phyloP scores from a whole-genome alignment of 306 rosid genomes.

The Prunus kanzakura region DNA sequence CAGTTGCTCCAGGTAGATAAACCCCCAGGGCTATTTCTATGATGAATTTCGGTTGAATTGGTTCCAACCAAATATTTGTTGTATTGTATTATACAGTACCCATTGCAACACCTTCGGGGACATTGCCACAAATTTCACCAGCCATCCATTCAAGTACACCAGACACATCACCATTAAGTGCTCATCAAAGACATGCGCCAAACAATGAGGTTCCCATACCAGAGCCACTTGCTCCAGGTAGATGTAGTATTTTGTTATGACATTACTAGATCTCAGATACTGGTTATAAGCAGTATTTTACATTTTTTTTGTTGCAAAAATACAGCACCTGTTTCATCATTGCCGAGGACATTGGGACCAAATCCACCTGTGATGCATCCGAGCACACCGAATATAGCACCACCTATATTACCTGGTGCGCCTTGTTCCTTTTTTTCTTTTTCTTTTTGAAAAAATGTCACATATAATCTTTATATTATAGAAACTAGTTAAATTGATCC shows the following conservation, averaged over 20 bases:
- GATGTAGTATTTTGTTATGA: conserved; percentile 13
- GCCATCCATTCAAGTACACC: conserved; percentile 40
- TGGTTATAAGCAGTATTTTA: conserved; percentile 4
- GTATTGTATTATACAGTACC: conserved; percentile 37
- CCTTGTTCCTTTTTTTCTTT: background rate
- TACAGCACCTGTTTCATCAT: conserved; percentile 38
- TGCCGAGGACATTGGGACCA: conserved; percentile 24
- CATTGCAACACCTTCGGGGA: conserved; percentile 36
- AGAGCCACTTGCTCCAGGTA: conserved; percentile 58
- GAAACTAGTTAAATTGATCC: conserved; percentile 17
- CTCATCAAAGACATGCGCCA: conserved; percentile 39
- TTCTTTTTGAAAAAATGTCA: background rate
- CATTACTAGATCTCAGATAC: conserved; percentile 14
- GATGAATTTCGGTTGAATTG: conserved; percentile 20
- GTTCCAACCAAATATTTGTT: conserved; percentile 4
- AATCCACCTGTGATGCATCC: conserved; percentile 24
- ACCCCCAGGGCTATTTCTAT: background rate
- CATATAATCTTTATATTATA: background rate
- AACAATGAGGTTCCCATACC: conserved; percentile 36
- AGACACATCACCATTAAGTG: conserved; percentile 49
- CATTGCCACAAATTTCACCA: conserved; percentile 50
- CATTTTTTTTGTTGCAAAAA: conserved; percentile 7
- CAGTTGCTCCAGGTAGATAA: conserved; percentile 56
- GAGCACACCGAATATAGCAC: conserved; percentile 23
- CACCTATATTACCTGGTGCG: conserved; percentile 36